Conservation (phyloP, 345 rosid species). For the Corchorus olitorius region DNA sequence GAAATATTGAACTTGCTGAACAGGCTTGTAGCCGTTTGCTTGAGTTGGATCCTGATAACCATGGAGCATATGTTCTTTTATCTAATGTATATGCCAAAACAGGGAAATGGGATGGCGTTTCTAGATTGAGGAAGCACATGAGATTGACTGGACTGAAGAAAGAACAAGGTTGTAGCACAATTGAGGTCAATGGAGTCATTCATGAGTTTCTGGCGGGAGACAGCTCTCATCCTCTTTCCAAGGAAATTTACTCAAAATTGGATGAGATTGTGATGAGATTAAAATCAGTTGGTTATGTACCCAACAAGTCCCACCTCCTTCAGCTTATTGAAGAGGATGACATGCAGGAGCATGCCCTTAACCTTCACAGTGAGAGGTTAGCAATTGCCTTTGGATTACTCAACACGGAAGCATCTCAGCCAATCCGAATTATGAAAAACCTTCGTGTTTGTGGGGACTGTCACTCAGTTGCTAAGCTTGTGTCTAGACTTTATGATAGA, state of each 20-base stretch:
- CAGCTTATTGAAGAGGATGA: conserved; percentile 70
- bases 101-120: conserved; percentile 59
- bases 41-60: conserved; percentile 58
- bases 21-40: conserved; percentile 54
- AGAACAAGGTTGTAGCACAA: conserved; percentile 75
- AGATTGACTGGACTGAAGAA: conserved; percentile 65
- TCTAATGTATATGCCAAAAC: conserved; percentile 73
- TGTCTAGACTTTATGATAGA: conserved; percentile 55
- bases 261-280: conserved; percentile 50
- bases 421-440: conserved; percentile 63
- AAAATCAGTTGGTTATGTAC: conserved; percentile 51
- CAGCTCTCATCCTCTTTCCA: conserved; percentile 51
- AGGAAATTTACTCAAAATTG: conserved; percentile 52
- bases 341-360: conserved; percentile 61
- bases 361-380: conserved; percentile 65
- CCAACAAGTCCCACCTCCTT: conserved; percentile 59
- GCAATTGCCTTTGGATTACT: conserved; percentile 74
- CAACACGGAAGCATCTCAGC: conserved; percentile 42
- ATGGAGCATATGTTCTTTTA: conserved; percentile 63
- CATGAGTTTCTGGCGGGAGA: conserved; percentile 74
- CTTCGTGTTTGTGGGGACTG: conserved; percentile 74
- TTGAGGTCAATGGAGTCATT: conserved; percentile 61
- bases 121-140: conserved; percentile 63
- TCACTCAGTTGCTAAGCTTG: conserved; percentile 62
- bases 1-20: conserved; percentile 66